A percentile compares a stretch with the other conserved stretches of the same genome.
Evolutionary conservation across 345 rosid species (phyloP).

Genomic region (Hibiscus syriacus): DNA sequence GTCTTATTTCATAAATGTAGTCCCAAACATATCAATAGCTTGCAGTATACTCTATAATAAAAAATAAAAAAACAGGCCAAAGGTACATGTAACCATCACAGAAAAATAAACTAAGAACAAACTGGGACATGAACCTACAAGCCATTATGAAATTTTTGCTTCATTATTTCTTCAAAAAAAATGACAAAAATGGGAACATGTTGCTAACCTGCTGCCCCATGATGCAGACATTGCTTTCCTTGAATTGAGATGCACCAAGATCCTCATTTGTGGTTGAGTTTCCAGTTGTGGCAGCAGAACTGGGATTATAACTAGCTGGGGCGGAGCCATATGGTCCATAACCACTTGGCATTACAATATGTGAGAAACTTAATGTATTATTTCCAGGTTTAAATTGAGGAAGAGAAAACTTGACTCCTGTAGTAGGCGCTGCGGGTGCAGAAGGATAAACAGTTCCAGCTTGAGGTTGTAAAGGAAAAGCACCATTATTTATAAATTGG

Average conservation of each 20-base stretch:
- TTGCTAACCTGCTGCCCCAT: conserved; percentile 66
- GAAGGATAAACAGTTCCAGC: conserved; percentile 65
- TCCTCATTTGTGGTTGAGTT: conserved; percentile 68
- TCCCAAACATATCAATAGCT: neutral
- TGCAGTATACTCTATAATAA: neutral
- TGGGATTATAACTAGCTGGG: conserved; percentile 63
- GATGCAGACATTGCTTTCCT: conserved; percentile 69
- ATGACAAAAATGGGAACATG: neutral
- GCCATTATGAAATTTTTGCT: neutral
- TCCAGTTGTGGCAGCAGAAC: conserved; percentile 58
- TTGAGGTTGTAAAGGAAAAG: conserved; percentile 81
- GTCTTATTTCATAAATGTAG: no score
- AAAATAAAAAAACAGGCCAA: neutral
- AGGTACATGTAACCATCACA: no score
- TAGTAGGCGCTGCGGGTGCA: conserved; percentile 52
- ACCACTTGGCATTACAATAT: conserved; percentile 68
- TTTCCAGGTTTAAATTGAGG: conserved; percentile 82
- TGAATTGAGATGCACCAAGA: conserved; percentile 66
- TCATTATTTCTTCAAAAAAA: neutral
- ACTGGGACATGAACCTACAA: neutral
- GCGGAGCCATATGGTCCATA: conserved; percentile 78
- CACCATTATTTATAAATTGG: conserved; percentile 69
- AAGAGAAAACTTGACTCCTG: conserved; percentile 70
- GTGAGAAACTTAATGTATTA: conserved; percentile 54
- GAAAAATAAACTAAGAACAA: neutral